Percentiles rank a stretch among this genome's conserved stretches.
phyloP scores from a whole-genome alignment of 2,329 filamentous ascomycete species.

The Hysterium pulicare region DNA sequence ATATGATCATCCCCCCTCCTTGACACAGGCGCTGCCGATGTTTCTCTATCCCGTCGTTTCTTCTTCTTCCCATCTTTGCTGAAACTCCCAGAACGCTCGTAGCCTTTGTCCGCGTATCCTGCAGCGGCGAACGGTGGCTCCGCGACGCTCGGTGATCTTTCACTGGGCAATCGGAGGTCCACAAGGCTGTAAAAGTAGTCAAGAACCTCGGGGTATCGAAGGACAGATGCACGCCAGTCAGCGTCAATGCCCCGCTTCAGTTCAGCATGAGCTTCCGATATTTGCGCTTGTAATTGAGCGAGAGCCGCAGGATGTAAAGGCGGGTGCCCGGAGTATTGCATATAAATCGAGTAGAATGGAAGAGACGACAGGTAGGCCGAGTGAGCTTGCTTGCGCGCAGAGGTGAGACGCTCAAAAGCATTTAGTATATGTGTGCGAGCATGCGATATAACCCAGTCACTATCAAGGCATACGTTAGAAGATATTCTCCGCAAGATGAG shows the following conservation, averaged over 20 bases:
- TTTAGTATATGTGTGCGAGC: slow-evolving; percentile 44
- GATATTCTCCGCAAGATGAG: not conserved
- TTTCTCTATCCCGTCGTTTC: slow-evolving; percentile 30
- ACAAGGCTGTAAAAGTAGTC: slow-evolving; percentile 76
- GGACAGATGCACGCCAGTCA: slow-evolving; percentile 72
- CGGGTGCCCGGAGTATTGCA: slow-evolving; percentile 44
- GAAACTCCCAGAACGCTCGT: slow-evolving; percentile 20
- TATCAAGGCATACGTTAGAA: slow-evolving; percentile 22
- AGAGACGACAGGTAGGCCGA: slow-evolving; percentile 42
- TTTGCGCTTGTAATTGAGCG: slow-evolving; percentile 47
- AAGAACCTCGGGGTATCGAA: slow-evolving; percentile 74
- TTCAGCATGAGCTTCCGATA: slow-evolving; percentile 61
- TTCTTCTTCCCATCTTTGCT: slow-evolving; percentile 31
- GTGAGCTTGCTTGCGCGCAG: slow-evolving; percentile 41
- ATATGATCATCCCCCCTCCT: slow-evolving; percentile 8
- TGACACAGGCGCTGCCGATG: slow-evolving; percentile 16
- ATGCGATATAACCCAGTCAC: slow-evolving; percentile 47
- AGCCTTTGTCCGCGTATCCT: slow-evolving; percentile 36
- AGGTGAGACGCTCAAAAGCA: slow-evolving; percentile 41
- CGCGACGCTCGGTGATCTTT: slow-evolving; percentile 41
- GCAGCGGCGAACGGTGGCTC: slow-evolving; percentile 39
- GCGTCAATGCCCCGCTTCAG: slow-evolving; percentile 73
- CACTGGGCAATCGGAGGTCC: slow-evolving; percentile 60
- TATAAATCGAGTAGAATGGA: slow-evolving; percentile 46
- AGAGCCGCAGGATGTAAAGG: slow-evolving; percentile 42